These are phyloP conservation scores for Dictyostelium firmibasis DNA, from an alignment of 78 protist genomes.

Conservation along the genomic window DNA sequence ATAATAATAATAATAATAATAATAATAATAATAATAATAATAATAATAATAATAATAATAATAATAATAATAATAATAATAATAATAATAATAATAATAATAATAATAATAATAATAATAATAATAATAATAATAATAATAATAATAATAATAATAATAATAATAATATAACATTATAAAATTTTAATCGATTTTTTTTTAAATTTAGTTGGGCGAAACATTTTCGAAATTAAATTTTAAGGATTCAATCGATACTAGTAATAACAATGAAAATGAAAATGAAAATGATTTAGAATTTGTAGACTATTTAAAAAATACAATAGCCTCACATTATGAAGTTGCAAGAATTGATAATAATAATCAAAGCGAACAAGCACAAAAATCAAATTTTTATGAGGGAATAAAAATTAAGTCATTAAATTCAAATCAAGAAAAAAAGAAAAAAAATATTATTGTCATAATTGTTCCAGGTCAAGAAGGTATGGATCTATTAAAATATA, in stretches of 20 bases:
- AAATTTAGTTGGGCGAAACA: not conserved
- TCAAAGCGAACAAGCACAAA: not conserved
- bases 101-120: no score
- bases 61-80: no score
- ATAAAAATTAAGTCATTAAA: not conserved
- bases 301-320: not conserved
- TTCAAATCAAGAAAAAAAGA: not conserved
- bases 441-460: not conserved
- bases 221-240: not conserved
- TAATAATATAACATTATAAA: no score
- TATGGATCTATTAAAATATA: not conserved
- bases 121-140: no score
- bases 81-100: no score
- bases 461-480: slow-evolving; percentile 22
- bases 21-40: no score
- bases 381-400: not conserved
- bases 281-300: not conserved
- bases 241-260: not conserved
- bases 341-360: not conserved
- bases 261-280: not conserved
- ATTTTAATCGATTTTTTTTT: no score
- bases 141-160: no score
- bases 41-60: no score
- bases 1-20: no score
- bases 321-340: slow-evolving; percentile 11